Conservation (phyloP, 2,329 filamentous ascomycete genomes). For the Zymoseptoria ardabiliae region DNA sequence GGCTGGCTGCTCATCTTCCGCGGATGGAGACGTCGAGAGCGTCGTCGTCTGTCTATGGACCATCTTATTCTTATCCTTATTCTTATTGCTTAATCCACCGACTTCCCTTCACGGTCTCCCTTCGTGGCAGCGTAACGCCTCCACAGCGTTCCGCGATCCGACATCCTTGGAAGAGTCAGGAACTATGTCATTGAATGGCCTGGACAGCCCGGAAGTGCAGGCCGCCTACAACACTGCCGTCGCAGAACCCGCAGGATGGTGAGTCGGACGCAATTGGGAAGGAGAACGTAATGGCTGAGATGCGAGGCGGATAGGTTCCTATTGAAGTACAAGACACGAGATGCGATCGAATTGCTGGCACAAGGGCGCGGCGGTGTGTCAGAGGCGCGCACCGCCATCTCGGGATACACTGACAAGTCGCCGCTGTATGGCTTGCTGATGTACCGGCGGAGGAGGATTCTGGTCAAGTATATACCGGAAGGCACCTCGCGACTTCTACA, state of each 20-base stretch:
- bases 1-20: background rate
- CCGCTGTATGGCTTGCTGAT: slow-evolving; percentile 88
- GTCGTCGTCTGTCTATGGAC: background rate
- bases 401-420: slow-evolving; percentile 72
- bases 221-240: slow-evolving; percentile 77
- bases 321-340: slow-evolving; percentile 81
- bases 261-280: slow-evolving; percentile 36
- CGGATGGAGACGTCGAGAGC: background rate
- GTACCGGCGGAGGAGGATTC: slow-evolving; percentile 80
- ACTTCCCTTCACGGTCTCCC: background rate
- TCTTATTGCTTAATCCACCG: background rate
- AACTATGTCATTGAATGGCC: slow-evolving; percentile 87
- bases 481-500: slow-evolving; percentile 84
- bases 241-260: slow-evolving; percentile 91
- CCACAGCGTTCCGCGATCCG: background rate
- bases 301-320: slow-evolving; percentile 63
- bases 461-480: slow-evolving; percentile 89
- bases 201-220: slow-evolving; percentile 72
- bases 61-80: background rate
- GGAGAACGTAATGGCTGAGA: slow-evolving; percentile 5
- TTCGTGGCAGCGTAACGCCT: slow-evolving; percentile 7
- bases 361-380: slow-evolving; percentile 74
- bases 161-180: background rate
- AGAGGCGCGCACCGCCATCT: slow-evolving; percentile 73
- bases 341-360: slow-evolving; percentile 73